Evolutionary conservation across 2,329 filamentous ascomycete genomes (phyloP).

Genomic region (Botryosphaeria dothidea): DNA sequence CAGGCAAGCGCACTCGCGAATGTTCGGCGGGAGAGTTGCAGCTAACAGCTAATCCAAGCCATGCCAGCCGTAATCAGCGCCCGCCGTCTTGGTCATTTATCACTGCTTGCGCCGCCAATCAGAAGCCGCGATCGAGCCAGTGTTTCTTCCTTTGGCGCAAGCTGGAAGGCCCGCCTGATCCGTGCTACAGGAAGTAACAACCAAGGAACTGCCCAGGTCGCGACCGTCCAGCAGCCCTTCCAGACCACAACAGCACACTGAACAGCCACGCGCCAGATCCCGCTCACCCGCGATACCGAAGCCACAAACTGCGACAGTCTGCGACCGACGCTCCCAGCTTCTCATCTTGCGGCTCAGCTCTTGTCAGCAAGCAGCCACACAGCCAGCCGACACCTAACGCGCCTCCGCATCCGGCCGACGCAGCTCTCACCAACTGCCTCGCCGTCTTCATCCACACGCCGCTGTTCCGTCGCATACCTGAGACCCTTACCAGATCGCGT

Average conservation of each 20-base stretch:
- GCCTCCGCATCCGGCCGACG: slow-evolving; percentile 19
- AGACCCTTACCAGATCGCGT: background rate
- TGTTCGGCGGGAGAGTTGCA: slow-evolving; percentile 1
- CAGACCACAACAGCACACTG: background rate
- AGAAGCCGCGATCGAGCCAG: background rate
- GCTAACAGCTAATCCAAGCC: slow-evolving; percentile 13
- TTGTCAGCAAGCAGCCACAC: slow-evolving; percentile 11
- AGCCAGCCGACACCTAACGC: slow-evolving; percentile 8
- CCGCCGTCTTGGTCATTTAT: slow-evolving; percentile 14
- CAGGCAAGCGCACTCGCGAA: background rate
- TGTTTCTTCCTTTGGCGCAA: slow-evolving; percentile 13
- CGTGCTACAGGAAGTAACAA: slow-evolving; percentile 15
- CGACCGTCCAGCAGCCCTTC: background rate
- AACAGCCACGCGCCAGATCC: background rate
- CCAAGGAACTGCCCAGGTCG: slow-evolving; percentile 7
- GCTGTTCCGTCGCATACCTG: background rate
- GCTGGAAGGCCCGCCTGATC: slow-evolving; percentile 16
- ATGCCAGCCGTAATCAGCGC: slow-evolving; percentile 5
- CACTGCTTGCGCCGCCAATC: slow-evolving; percentile 1
- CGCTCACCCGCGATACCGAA: background rate
- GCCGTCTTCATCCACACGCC: slow-evolving; percentile 13
- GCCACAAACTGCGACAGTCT: slow-evolving; percentile 2
- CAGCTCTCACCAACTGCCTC: slow-evolving; percentile 4
- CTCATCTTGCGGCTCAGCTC: background rate
- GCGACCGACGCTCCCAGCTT: slow-evolving; percentile 15